Base-by-base conservation (phyloP, 2,329 filamentous ascomycete species). In the Ophiosphaerella herpotricha region DNA sequence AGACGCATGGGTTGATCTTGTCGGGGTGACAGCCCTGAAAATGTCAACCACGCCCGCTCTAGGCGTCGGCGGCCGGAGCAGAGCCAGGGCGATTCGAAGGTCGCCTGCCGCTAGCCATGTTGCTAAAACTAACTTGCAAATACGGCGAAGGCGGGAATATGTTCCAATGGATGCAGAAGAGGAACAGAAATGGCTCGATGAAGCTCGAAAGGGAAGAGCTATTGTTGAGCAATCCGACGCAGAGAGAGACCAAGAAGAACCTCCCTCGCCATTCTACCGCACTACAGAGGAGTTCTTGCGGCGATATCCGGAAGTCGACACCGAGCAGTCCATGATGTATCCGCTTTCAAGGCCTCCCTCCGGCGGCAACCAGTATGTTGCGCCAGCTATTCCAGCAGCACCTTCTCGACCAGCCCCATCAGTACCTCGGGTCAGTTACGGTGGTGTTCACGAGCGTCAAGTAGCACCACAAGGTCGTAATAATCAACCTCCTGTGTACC, bases 251-350 rank as follows among this genome's bases (percentile, higher is more conserved):
- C 38, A 48, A 16, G 68, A 71, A 8, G 66, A 72, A 48, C 40
- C 61, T 24, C 42, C 50, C 23, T 56, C 66, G 24, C 52, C 76
- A 72, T 60, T 77, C 73, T 81, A 88, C 37, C 86, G 86, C 49
- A 86, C 85, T 5, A 90, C 87, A 11, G 89, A 94, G 56, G 92
- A 96, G 31, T 97, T 97, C 63, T 75, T 95, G 42, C 85, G 89
- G 7, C 83, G 90, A 16, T 96, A 87, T 67, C 91, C 92, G 0
- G 86, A 91, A 7, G 80, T 85, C 5, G 75, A 83, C 34, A 79
- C 81, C 21, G 77, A 75, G 39, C 77, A 86, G 57, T 82, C 82
- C 14, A 83, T 84, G 82, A 72, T 78, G 36, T 74, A 74, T 38
- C 74, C 74, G n/a, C 68, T 74, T 6, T 58, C 64, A 11, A 64